phyloP scores from a whole-genome alignment of 2,329 filamentous ascomycete species.

The Arthrobotrys entomopaga region DNA sequence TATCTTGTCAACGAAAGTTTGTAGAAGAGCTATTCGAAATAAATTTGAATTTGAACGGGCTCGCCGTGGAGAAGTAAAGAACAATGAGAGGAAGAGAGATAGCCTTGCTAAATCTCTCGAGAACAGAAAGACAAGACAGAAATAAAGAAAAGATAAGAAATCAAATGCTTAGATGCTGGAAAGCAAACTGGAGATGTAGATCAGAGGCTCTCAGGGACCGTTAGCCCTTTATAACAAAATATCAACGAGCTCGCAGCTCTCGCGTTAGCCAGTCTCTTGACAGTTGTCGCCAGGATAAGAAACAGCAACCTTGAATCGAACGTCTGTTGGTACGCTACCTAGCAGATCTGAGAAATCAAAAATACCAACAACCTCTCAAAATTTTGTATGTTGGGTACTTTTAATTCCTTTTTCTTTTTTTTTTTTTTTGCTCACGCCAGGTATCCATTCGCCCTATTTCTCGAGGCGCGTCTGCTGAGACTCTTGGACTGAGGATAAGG shows the following conservation, averaged over 20 bases:
- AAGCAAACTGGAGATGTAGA: background rate
- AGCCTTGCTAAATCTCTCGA: conserved; percentile 45
- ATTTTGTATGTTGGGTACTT: background rate
- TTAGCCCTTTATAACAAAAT: background rate
- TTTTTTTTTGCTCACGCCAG: background rate
- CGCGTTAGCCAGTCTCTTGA: too few relatives aligned
- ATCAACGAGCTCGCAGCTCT: too few relatives aligned
- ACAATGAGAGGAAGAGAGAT: conserved; percentile 31
- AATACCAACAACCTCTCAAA: background rate
- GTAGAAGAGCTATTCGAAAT: conserved; percentile 36
- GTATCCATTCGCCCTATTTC: conserved; percentile 14
- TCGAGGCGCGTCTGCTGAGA: conserved; percentile 48
- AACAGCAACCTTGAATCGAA: too few relatives aligned
- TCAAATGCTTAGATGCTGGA: conserved; percentile 9
- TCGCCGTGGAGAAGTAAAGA: conserved; percentile 37
- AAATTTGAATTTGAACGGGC: conserved; percentile 37
- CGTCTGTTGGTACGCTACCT: too few relatives aligned
- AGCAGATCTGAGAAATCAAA: too few relatives aligned
- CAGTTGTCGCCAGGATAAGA: too few relatives aligned
- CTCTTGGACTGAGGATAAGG: conserved; percentile 2
- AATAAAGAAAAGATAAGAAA: conserved; percentile 6
- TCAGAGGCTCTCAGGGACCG: background rate
- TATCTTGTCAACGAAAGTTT: conserved; percentile 7
- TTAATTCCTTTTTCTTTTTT: too few relatives aligned
- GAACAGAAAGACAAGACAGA: conserved; percentile 24